Base-by-base conservation (phyloP, 192 early-diverging fungal genomes). In the Geranomyces variabilis region DNA sequence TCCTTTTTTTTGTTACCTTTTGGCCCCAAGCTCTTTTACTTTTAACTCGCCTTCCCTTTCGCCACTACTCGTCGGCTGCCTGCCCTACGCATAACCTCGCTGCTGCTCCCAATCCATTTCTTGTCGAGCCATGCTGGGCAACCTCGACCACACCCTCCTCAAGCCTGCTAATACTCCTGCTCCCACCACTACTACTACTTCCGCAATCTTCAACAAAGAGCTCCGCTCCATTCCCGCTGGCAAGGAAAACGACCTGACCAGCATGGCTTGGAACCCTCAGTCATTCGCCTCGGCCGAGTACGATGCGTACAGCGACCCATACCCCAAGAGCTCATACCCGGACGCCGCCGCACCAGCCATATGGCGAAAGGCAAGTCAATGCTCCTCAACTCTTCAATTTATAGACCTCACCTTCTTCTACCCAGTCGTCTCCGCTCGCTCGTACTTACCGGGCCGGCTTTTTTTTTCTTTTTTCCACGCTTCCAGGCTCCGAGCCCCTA, bases 201-300 rank as follows among this genome's bases (percentile, higher is more conserved):
- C 36, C 5, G 10, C 36, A 10, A 41, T 10, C 5, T 41, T 10
- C 36, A 41, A 10, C 36, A 26, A n/a, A 24, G 51, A 53, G 24
- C n/a, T 26, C 24, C 51, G 51, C n/a, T 24, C 36, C 36, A 41
- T 41, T 41, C 36, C 36, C 36, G 51, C 51, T 17, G 51, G 51
- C 58, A 60, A 60, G 58, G 58, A 60, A 19, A 60, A 60, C 58
- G 58, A 60, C 58, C 28, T 60, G 3, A 10, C 36, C 36, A 29
- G 12, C 15, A 60, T 60, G 58, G 21, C 58, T 19, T 60, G 58
- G 58, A 34, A 60, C 58, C 58, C 58, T 3, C 21, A 60, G 9
- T 60, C 58, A 1, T 60, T 60, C 17, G 24, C 58, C 29, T 60
- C 58, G 15, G 58, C 17, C 22, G 22, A 34, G 28, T 17, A 60